phyloP scores from a whole-genome alignment of 106 monocot species.

The Dioscorea alata region DNA sequence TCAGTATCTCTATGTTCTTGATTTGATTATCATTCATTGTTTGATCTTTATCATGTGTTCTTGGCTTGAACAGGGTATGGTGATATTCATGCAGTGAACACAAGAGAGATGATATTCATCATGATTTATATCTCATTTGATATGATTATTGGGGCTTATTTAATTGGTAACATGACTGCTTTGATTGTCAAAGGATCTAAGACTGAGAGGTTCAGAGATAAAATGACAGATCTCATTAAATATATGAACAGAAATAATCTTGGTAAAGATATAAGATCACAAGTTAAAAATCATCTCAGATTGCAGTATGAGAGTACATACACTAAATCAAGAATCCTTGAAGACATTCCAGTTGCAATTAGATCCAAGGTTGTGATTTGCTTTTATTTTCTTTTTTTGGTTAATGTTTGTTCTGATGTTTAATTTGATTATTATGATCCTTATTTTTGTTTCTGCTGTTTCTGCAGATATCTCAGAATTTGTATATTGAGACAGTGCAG shows the following conservation, averaged over 20 bases:
- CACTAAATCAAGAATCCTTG: slow-evolving; percentile 30
- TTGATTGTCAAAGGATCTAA: slow-evolving; percentile 73
- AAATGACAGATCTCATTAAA: slow-evolving; percentile 58
- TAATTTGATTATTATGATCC: too few species aligned
- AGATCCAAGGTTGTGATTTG: slow-evolving; percentile 41
- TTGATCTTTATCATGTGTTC: not conserved
- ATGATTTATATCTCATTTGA: slow-evolving; percentile 62
- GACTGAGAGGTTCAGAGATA: slow-evolving; percentile 69
- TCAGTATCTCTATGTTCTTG: not conserved
- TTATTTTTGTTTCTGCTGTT: not conserved
- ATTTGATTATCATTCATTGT: not conserved
- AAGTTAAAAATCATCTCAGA: slow-evolving; percentile 46
- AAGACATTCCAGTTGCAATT: slow-evolving; percentile 59
- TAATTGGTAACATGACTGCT: slow-evolving; percentile 83
- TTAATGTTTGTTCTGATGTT: too few species aligned
- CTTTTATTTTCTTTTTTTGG: not conserved
- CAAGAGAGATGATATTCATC: slow-evolving; percentile 66
- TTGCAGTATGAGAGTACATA: slow-evolving; percentile 64
- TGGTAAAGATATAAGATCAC: slow-evolving; percentile 47
- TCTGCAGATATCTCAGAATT: slow-evolving; percentile 49
- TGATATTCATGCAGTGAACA: slow-evolving; percentile 71
- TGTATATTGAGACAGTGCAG: slow-evolving; percentile 46
- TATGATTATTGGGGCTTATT: slow-evolving; percentile 59
- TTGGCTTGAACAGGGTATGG: slow-evolving; percentile 39
- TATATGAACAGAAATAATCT: slow-evolving; percentile 76